A percentile compares a stretch with the other conserved stretches of the same genome.
Conservation (phyloP, 345 rosid genomes). For the Aquilaria malaccensis region DNA sequence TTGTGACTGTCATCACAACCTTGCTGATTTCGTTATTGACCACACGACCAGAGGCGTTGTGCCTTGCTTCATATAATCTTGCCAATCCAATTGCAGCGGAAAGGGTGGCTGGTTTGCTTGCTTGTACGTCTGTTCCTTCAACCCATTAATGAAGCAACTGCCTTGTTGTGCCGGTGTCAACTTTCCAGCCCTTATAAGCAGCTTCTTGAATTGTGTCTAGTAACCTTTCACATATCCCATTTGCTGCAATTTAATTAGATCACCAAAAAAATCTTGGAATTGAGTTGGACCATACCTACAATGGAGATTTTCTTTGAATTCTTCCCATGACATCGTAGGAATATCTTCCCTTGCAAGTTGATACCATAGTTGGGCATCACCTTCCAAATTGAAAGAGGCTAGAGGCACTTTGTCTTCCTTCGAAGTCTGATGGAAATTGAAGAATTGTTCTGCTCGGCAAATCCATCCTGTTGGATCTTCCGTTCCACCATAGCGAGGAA, state of each 20-base stretch:
- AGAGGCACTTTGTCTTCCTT: background rate
- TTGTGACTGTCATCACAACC: too few species aligned
- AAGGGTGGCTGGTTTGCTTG: background rate
- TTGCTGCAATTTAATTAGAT: background rate
- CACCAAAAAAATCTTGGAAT: slow-evolving; percentile 5
- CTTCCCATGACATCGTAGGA: background rate
- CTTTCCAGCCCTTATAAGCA: background rate
- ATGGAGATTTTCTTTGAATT: background rate
- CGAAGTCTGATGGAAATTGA: background rate
- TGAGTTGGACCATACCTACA: background rate
- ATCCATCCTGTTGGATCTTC: slow-evolving; percentile 3
- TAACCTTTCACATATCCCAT: background rate
- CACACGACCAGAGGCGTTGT: background rate
- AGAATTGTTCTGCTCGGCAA: background rate
- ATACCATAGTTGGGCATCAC: background rate
- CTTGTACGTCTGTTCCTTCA: background rate
- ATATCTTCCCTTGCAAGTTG: background rate
- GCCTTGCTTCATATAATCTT: background rate
- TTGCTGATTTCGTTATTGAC: background rate
- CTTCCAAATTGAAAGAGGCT: slow-evolving; percentile 6
- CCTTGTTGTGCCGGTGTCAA: background rate
- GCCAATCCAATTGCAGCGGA: background rate
- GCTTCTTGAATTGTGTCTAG: background rate
- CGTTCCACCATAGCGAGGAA: background rate
- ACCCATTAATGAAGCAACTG: background rate